Conservation (phyloP, 2,329 filamentous ascomycete species). For the Ophiocordyceps camponoti-floridani region DNA sequence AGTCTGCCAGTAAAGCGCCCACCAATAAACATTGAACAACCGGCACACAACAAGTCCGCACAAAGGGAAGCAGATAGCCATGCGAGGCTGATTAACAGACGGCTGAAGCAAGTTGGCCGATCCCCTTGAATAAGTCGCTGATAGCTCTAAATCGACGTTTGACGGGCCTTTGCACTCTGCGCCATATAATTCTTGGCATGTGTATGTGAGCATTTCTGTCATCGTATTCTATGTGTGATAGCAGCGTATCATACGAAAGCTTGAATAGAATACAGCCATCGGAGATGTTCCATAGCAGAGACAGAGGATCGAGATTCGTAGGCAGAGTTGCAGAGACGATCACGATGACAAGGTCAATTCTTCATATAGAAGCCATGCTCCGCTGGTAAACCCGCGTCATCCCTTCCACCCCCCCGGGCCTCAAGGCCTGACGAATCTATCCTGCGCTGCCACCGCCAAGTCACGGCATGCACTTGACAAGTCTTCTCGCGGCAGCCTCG, state of each 20-base stretch:
- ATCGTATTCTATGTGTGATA: too few relatives aligned
- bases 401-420: not conserved
- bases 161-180: too few relatives aligned
- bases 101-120: too few relatives aligned
- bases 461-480: too few relatives aligned
- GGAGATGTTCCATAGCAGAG: not conserved
- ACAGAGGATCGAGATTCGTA: not conserved
- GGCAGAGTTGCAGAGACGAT: not conserved
- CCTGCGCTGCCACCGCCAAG: too few relatives aligned
- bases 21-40: too few relatives aligned
- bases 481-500: not conserved
- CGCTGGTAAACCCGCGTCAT: not conserved
- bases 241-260: too few relatives aligned
- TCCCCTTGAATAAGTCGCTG: not conserved
- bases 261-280: not conserved
- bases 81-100: not conserved
- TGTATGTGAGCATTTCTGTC: too few relatives aligned
- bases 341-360: not conserved
- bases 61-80: not conserved
- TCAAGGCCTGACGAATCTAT: not conserved
- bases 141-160: too few relatives aligned
- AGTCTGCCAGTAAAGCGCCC: not conserved
- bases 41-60: too few relatives aligned
- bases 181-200: too few relatives aligned
- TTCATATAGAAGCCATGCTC: not conserved